Percentiles rank a stretch among this genome's conserved stretches.
Conservation (phyloP, 768 basidiomycete genomes). For the Amanita rubescens region DNA sequence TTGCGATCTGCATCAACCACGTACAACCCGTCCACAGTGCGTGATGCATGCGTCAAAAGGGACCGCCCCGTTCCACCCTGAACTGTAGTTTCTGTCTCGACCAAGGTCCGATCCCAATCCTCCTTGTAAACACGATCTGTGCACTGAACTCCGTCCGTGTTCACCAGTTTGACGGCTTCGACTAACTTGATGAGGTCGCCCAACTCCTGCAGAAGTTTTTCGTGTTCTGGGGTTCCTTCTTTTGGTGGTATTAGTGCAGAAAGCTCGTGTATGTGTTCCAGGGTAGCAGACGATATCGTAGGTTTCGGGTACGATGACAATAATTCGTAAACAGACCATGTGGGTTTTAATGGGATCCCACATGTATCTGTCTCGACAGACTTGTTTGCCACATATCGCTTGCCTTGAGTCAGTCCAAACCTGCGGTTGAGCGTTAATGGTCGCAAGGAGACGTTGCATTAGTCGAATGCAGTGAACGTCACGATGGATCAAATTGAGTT, state of each 20-base stretch:
- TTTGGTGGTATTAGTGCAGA: conserved; percentile 66
- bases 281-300: conserved; percentile 44
- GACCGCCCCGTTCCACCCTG: conserved; percentile 28
- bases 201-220: conserved; percentile 46
- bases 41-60: conserved; percentile 46
- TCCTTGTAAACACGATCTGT: conserved; percentile 29
- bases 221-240: conserved; percentile 47
- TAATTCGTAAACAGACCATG: conserved; percentile 76
- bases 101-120: conserved; percentile 26
- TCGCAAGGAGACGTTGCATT: conserved; percentile 12
- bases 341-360: conserved; percentile 59
- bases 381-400: neutral
- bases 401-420: neutral
- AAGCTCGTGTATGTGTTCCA: conserved; percentile 61
- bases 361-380: conserved; percentile 39
- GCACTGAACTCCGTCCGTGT: conserved; percentile 28
- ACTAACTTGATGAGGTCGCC: conserved; percentile 71
- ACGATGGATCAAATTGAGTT: conserved; percentile 12
- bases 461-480: conserved; percentile 13
- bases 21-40: conserved; percentile 48
- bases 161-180: conserved; percentile 70
- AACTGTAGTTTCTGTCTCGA: conserved; percentile 4
- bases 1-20: conserved; percentile 49
- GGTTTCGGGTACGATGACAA: conserved; percentile 74
- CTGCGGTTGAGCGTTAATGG: conserved; percentile 10